Percentiles rank a stretch among this genome's conserved stretches.
These are phyloP conservation scores for Pholiota conissans DNA, from an alignment of 768 basidiomycete genomes.

Conservation along the genomic window DNA sequence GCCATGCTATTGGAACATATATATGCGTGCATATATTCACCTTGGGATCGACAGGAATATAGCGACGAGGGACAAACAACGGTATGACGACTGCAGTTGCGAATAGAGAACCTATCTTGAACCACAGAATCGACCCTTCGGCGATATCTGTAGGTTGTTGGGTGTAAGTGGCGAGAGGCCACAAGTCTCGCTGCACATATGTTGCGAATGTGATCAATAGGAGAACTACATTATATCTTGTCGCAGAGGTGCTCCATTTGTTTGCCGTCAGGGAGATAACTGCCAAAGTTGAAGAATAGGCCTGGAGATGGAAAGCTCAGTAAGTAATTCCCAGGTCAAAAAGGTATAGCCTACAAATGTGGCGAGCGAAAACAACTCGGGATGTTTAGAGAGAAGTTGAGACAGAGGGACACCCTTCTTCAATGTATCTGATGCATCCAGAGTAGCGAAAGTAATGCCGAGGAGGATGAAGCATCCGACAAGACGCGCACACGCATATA, in stretches of 20 bases:
- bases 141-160: conserved; percentile 39
- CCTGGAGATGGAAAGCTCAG: too few relatives aligned
- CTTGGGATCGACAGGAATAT: conserved; percentile 50
- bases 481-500: conserved; percentile 8
- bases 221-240: conserved; percentile 9
- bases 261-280: background rate
- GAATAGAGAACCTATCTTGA: conserved; percentile 41
- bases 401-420: background rate
- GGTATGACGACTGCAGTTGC: conserved; percentile 41
- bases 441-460: conserved; percentile 3
- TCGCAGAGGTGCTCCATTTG: background rate
- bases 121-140: conserved; percentile 48
- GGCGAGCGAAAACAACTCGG: conserved; percentile 9
- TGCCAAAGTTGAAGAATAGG: background rate
- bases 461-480: conserved; percentile 13
- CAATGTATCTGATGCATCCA: background rate
- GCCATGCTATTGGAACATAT: too few relatives aligned
- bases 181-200: conserved; percentile 54
- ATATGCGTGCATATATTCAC: conserved; percentile 20
- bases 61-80: conserved; percentile 47
- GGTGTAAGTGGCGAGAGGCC: conserved; percentile 51
- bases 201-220: conserved; percentile 34
- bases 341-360: conserved; percentile 11
- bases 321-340: too few relatives aligned
- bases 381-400: conserved; percentile 1